Base-by-base conservation (phyloP, 2,329 filamentous ascomycete genomes). In the Xylaria sp. region DNA sequence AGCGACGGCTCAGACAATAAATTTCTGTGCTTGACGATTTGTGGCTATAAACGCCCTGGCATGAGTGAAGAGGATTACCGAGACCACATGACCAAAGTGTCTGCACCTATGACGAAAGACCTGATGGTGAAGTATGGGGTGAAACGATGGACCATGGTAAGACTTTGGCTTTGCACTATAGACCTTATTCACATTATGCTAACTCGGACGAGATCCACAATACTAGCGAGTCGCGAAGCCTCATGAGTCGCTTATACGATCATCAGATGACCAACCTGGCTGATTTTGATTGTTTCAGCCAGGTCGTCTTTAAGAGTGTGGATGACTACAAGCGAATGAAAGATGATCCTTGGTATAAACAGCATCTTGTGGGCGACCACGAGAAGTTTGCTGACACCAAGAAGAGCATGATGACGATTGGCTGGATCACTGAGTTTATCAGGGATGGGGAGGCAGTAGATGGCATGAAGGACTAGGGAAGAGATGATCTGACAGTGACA, bases 41-140 rank as follows among this genome's bases (percentile, higher is more conserved):
- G 77, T 46, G 85, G 83, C 18, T 87, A 86, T 72, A 79, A 81
- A 2, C 82, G 81, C 66, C 77, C 80, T 0, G 84, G 83, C 0
- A 83, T 87, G 81, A 84, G 78, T 71, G 83, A 85, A 65, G 82
- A 84, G 50, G 84, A 78, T 18, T 86, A 86, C 69, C 74, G 80
- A 2, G 63, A 82, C 65, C 81, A 87, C 71, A 86, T 87, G 84
- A 76, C 74, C 1, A 78, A 86, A 2, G 74, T 85, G 1, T 82
- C 80, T 0, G 85, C 83, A 0, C 84, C 84, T 0, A 76, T 86
- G 77, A 83, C 81, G 3, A 82, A 83, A 62, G 81, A 78, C 15
- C 77, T 86, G 1, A 85, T 86, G 83, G 82, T 80, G 1, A 84
- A 85, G 67, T 85, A 86, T 65, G 84, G 84, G 0, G 75, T 87